Percentiles rank a stretch among this genome's conserved stretches.
Evolutionary conservation across 208 protist species (phyloP).

Genomic region (Acanthamoeba lenticulata): DNA sequence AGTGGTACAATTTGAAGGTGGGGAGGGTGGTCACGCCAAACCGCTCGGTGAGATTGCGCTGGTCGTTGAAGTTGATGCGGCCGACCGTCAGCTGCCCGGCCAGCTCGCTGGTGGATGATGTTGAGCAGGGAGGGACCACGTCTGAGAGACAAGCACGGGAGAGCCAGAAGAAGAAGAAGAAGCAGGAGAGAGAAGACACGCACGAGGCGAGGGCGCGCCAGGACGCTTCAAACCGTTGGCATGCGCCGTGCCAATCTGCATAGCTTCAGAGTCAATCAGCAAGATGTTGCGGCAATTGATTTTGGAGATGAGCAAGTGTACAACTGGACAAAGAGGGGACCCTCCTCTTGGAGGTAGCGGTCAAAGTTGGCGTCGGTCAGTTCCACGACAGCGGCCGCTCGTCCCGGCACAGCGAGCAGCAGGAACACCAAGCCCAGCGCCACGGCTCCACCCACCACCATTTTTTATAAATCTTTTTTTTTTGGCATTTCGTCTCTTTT

Average conservation of each 20-base stretch:
- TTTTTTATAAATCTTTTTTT: too few relatives aligned
- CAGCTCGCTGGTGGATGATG: background rate
- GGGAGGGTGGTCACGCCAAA: constrained; percentile 10
- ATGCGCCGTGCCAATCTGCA: background rate
- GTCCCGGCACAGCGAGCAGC: too few relatives aligned
- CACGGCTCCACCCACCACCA: too few relatives aligned
- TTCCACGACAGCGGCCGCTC: too few relatives aligned
- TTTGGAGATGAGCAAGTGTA: background rate
- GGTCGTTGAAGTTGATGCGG: constrained; percentile 6
- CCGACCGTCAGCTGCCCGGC: background rate
- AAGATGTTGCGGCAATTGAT: background rate
- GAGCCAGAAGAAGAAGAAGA: background rate
- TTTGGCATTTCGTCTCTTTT: too few relatives aligned
- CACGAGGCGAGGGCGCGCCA: background rate
- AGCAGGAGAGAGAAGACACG: background rate
- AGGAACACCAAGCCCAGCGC: too few relatives aligned
- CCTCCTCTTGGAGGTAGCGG: background rate
- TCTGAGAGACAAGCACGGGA: too few relatives aligned
- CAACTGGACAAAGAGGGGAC: background rate
- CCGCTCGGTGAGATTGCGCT: background rate
- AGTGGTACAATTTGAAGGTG: constrained; percentile 18
- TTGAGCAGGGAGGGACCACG: too few relatives aligned
- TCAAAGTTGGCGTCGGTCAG: background rate
- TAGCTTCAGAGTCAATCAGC: background rate
- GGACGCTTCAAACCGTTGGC: background rate